These are phyloP conservation scores for Sungouiozyma ichnusensis DNA, from an alignment of 805 yeast species.

Conservation along the genomic window DNA sequence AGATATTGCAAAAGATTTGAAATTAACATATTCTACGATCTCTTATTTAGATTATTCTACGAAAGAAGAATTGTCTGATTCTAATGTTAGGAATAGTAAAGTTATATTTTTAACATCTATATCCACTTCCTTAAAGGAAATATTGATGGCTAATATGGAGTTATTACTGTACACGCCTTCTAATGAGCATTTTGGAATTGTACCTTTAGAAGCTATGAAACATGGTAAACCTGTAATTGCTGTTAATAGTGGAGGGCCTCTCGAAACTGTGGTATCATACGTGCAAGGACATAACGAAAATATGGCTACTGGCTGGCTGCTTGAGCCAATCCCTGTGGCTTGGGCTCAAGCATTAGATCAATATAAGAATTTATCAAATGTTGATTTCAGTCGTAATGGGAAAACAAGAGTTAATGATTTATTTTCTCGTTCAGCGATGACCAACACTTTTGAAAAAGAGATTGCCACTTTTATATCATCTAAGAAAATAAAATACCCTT, in stretches of 20 bases:
- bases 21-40: constrained; percentile 38
- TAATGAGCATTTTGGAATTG: constrained; percentile 93
- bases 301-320: constrained; percentile 56
- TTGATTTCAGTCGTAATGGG: constrained; percentile 24
- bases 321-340: constrained; percentile 34
- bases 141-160: constrained; percentile 46
- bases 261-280: constrained; percentile 49
- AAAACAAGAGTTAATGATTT: constrained; percentile 21
- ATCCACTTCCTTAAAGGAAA: constrained; percentile 51
- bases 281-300: constrained; percentile 18
- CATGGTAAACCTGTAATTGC: constrained; percentile 78
- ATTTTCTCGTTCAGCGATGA: constrained; percentile 34
- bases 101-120: constrained; percentile 77
- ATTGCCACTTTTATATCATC: constrained; percentile 21
- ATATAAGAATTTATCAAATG: constrained; percentile 21
- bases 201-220: constrained; percentile 91
- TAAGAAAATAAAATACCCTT: constrained; percentile 16
- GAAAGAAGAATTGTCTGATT: constrained; percentile 9
- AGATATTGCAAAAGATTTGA: constrained; percentile 34
- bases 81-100: constrained; percentile 31
- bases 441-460: constrained; percentile 28
- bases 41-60: constrained; percentile 20
- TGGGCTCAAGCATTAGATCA: constrained; percentile 47
- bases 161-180: constrained; percentile 80
- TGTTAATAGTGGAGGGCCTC: constrained; percentile 84